Evolutionary conservation across 495 filamentous ascomycete species (phyloP), one percentile per base, ranked within the genome.

Genomic region (Bombardia bombarda): DNA sequence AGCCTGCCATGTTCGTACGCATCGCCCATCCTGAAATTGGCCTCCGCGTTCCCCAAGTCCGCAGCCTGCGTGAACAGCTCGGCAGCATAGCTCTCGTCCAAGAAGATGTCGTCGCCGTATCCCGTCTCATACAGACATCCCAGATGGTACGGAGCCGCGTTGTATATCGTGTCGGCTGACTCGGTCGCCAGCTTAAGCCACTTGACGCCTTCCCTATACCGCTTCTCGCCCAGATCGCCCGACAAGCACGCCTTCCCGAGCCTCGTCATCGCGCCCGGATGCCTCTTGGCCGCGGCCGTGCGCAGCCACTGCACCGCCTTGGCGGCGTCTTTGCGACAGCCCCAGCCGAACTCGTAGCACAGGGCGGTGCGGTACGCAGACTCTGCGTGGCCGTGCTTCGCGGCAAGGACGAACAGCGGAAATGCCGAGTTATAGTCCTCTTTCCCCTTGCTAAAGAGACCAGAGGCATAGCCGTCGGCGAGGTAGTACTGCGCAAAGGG

Each of bases 261-360:
- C 22, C 92, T 82, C 31, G 88, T 83, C 80, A 94, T 94, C 14
- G 92, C 90, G 16, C 92, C 92, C 0, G 92, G 92, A 47, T 99
- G 92, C 47, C 86, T 86, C 62, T 95, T 96, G 3, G 87, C 86
- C 10, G 93, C 90, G 2, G 90, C 78, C 38, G 85, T 81, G 19
- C 92, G 82, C 58, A 93, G 86, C 63, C 93, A 99, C 55, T 95
- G 86, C 13, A 89, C 86, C 17, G 93, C 93, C 65, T 95, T 94
- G 26, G 81, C 75, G 31, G 81, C 81, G 55, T 96, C 90, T 45
- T 86, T 87, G 25, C 87, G 77, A 44, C 82, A 89, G 17, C 92
- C 92, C 92, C 93, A 97, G 47, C 89, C 93, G 65, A 95, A 97
- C 57, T 99, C 92, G 65, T 95, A 96, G 69, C 90, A 97, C 26